Percentiles rank a stretch among this genome's conserved stretches.
These are phyloP conservation scores for Picea sitchensis DNA, from an alignment of 75 land plant genomes.

Conservation along the genomic window DNA sequence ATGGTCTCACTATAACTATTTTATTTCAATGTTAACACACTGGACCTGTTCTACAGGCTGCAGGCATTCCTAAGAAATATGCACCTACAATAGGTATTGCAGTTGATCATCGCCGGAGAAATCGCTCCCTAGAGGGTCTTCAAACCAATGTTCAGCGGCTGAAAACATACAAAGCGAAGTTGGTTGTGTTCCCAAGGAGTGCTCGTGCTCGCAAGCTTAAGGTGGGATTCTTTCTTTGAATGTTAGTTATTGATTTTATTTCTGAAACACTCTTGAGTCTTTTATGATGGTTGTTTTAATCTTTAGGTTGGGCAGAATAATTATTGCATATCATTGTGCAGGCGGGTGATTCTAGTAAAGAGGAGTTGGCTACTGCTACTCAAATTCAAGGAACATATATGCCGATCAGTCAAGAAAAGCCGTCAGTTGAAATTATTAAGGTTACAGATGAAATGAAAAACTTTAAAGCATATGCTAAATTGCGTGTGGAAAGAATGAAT, in stretches of 20 bases:
- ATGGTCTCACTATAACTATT: no score
- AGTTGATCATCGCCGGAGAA: slow-evolving; percentile 64
- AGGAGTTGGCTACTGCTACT: slow-evolving; percentile 63
- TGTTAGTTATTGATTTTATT: no score
- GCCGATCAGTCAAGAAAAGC: slow-evolving; percentile 55
- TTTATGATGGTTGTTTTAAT: no score
- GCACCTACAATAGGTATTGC: slow-evolving; percentile 76
- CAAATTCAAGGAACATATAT: slow-evolving; percentile 56
- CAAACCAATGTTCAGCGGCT: slow-evolving; percentile 75
- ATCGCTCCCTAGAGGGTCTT: slow-evolving; percentile 68
- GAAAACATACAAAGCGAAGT: slow-evolving; percentile 75
- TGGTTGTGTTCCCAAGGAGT: slow-evolving; percentile 70
- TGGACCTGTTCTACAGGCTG: slow-evolving; percentile 31
- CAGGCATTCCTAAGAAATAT: slow-evolving; percentile 70
- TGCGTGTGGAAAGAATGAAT: slow-evolving; percentile 61
- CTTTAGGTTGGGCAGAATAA: no score
- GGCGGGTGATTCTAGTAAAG: slow-evolving; percentile 65
- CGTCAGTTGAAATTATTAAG: slow-evolving; percentile 53
- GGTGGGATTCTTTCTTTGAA: slow-evolving; percentile 22
- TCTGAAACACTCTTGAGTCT: no score
- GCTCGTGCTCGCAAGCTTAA: slow-evolving; percentile 44
- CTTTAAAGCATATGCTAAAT: slow-evolving; percentile 55
- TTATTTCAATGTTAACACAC: no score
- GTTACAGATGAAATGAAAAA: slow-evolving; percentile 68
- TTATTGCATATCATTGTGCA: background rate